Conservation (phyloP, 352 stramenopile species). For the Pythium biforme region DNA sequence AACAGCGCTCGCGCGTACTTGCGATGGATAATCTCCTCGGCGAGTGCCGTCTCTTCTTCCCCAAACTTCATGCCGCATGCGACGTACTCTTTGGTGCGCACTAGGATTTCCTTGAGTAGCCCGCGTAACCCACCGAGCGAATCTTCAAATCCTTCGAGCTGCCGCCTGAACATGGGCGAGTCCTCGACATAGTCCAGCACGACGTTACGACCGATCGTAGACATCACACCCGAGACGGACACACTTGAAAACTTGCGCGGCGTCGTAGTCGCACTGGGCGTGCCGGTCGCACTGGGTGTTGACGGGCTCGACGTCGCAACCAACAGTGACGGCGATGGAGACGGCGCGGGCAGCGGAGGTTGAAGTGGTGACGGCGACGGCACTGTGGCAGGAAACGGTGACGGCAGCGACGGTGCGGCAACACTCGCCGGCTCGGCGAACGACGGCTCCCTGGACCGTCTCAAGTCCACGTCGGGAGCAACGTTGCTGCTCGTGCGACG, state of each 20-base stretch:
- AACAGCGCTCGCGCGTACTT: constrained; percentile 87
- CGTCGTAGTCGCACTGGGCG: not conserved
- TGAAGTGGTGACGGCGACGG: not conserved
- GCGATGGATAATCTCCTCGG: constrained; percentile 67
- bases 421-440: not conserved
- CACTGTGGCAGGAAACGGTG: not conserved
- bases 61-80: constrained; percentile 58
- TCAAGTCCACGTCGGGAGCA: not conserved
- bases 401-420: not conserved
- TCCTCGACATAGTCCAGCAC: constrained; percentile 86
- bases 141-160: constrained; percentile 80
- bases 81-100: constrained; percentile 77
- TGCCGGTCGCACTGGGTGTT: not conserved
- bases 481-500: constrained; percentile 22
- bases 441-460: not conserved
- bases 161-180: constrained; percentile 83
- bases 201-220: constrained; percentile 64
- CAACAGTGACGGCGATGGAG: not conserved
- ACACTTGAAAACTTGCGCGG: constrained; percentile 24
- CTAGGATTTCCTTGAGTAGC: constrained; percentile 70
- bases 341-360: not conserved
- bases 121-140: constrained; percentile 60
- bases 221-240: constrained; percentile 31
- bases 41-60: constrained; percentile 66
- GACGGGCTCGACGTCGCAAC: not conserved